Base-by-base conservation (phyloP, 1,284 basidiomycete species). In the Marasmius fiardii region DNA sequence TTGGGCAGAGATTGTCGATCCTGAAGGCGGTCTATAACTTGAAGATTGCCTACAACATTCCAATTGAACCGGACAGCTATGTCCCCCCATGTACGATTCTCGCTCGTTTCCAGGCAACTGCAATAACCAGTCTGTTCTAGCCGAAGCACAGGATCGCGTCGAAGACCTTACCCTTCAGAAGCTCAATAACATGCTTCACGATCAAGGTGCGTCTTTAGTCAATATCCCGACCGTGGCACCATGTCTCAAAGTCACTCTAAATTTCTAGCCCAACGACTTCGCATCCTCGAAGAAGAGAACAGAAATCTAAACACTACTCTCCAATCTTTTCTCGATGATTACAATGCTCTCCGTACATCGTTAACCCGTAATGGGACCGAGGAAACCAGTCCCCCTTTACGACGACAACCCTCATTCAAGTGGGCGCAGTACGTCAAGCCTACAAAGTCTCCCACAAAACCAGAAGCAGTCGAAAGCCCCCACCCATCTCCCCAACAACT, bases 11-110 rank as follows among this genome's bases (percentile, higher is more conserved):
- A 48, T 74, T 98, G 21, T 79, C 89, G 33, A 92, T 98, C 60
- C 82, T 98, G 65, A 93, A 93, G 70, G 86, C 90, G 49, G 86
- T 97, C 57, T 97, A 95, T 74, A 84, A 87, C 58, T 76, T 92
- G 62, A 98, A 98, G 71, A 74, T 93, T 52, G 84, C 85, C 1
- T 82, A 95, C 64, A 86, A 87, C 61, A 78, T 98, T 51, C 86
- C 91, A 45, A 84, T 97, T 60, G 91, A 92, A 55, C 78, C 89
- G 39, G 91, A 92, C 60, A 84, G 93, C 64, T 98, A 95, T 73
- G 81, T 93, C 24, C 95, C 95, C 21, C 92, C 92, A 62, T 95
- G 94, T 94, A 68, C 67, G 91, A 74, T 51, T 26, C 57, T 28
- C n/a, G 31, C 10, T 53, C 34, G 6, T 33, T 48, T 28, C 54